Percentiles rank a stretch among this genome's conserved stretches.
These are phyloP conservation scores for Myochromella boudieri DNA, from an alignment of 768 basidiomycete species.

Conservation along the genomic window DNA sequence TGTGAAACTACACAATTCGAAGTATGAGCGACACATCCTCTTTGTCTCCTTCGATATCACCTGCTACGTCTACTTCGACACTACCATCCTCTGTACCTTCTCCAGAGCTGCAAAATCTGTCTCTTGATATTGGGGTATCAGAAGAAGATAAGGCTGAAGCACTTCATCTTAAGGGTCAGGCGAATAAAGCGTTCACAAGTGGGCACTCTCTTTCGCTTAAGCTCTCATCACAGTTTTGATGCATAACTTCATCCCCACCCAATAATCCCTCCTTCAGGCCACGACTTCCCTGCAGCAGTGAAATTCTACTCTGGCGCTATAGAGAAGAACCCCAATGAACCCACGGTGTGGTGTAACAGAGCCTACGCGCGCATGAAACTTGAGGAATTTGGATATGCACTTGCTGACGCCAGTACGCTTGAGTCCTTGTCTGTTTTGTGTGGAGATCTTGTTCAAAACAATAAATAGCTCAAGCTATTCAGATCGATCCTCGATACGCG, in stretches of 20 bases:
- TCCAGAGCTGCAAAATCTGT: conserved; percentile 53
- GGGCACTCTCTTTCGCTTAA: conserved; percentile 21
- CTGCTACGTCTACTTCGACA: conserved; percentile 42
- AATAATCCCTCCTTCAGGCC: conserved; percentile 35
- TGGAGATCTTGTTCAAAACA: conserved; percentile 7
- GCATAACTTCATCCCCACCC: neutral
- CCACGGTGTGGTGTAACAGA: conserved; percentile 93
- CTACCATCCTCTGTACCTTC: conserved; percentile 59
- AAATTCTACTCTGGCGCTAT: conserved; percentile 83
- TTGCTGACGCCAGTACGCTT: conserved; percentile 79
- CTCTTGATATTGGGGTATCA: conserved; percentile 52
- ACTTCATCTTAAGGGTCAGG: conserved; percentile 72
- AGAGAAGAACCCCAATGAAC: conserved; percentile 81
- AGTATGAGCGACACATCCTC: conserved; percentile 33
- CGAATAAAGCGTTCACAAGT: conserved; percentile 87
- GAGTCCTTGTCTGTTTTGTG: neutral
- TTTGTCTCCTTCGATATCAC: conserved; percentile 39
- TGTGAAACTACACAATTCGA: too few species aligned
- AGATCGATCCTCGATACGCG: conserved; percentile 84
- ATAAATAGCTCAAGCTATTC: conserved; percentile 73
- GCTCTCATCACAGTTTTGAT: conserved; percentile 1
- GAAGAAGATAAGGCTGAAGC: conserved; percentile 73
- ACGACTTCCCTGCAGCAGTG: conserved; percentile 77
- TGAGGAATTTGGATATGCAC: conserved; percentile 91
- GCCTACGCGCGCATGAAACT: conserved; percentile 91